Percentiles rank a stretch among this genome's conserved stretches.
These are phyloP conservation scores for Metschnikowia shivogae DNA, from an alignment of 805 yeast genomes.

Conservation along the genomic window DNA sequence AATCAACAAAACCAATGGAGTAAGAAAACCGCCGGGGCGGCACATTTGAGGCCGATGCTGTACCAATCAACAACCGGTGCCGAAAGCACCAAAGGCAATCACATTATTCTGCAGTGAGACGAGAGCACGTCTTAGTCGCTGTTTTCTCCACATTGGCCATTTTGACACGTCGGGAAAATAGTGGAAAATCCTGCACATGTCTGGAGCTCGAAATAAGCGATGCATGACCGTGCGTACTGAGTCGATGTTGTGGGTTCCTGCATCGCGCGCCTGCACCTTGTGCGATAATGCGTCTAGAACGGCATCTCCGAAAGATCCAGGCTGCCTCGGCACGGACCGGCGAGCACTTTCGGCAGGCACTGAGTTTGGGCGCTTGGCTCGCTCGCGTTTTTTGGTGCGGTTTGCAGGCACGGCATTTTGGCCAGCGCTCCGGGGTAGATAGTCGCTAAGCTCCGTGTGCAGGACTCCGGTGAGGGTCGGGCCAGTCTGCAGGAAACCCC, in stretches of 20 bases:
- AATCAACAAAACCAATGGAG: slow-evolving; percentile 68
- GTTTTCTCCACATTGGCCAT: slow-evolving; percentile 18
- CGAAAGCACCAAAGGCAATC: slow-evolving; percentile 79
- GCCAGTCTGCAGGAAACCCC: background rate
- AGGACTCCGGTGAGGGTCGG: background rate
- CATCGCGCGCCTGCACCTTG: too few relatives aligned
- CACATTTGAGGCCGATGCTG: slow-evolving; percentile 66
- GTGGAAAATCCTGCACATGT: too few relatives aligned
- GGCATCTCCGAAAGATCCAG: too few relatives aligned
- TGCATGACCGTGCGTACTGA: slow-evolving; percentile 1
- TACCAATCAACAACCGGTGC: slow-evolving; percentile 78
- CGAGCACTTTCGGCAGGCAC: too few relatives aligned
- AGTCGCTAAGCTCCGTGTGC: background rate
- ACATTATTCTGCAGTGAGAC: slow-evolving; percentile 51
- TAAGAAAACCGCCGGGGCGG: slow-evolving; percentile 70
- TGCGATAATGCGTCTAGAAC: too few relatives aligned
- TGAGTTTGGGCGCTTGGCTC: too few relatives aligned
- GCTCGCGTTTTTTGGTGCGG: background rate
- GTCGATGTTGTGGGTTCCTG: too few relatives aligned
- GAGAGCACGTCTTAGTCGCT: slow-evolving; percentile 30
- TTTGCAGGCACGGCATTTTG: slow-evolving; percentile 1
- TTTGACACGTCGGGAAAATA: too few relatives aligned
- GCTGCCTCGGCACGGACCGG: too few relatives aligned
- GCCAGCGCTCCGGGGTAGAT: slow-evolving; percentile 1
- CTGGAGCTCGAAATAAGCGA: background rate